Conservation (phyloP, 768 basidiomycete species). For the Kwoniella newhampshirensis region DNA sequence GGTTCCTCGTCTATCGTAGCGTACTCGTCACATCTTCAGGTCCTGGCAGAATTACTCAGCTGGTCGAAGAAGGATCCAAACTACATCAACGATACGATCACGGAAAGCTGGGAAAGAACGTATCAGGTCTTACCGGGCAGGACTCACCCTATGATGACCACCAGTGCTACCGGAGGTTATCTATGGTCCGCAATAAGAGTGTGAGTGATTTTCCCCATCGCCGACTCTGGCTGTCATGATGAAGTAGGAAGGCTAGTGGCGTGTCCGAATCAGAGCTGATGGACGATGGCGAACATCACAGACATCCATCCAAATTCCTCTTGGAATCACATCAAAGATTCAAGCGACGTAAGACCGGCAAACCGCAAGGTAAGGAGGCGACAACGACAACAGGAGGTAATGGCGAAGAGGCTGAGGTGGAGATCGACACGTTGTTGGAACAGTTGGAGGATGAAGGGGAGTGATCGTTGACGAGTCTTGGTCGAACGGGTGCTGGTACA, state of each 20-base stretch:
- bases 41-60: conserved; percentile 73
- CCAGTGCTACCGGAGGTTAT: conserved; percentile 83
- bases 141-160: conserved; percentile 92
- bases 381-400: background rate
- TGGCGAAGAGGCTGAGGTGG: background rate
- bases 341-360: conserved; percentile 17
- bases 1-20: conserved; percentile 85
- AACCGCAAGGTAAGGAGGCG: background rate
- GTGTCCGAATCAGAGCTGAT: too few relatives aligned
- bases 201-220: conserved; percentile 56
- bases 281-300: too few relatives aligned
- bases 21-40: conserved; percentile 78
- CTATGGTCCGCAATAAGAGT: conserved; percentile 72
- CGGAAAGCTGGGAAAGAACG: conserved; percentile 80
- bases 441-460: conserved; percentile 1
- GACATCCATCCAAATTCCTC: conserved; percentile 25
- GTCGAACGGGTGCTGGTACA: background rate
- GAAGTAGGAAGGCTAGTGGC: too few relatives aligned
- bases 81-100: conserved; percentile 74
- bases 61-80: conserved; percentile 66
- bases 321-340: conserved; percentile 22
- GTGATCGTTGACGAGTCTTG: background rate
- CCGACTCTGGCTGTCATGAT: too few relatives aligned
- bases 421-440: background rate
- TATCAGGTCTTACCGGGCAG: conserved; percentile 95